A percentile compares a stretch with the other conserved stretches of the same genome.
Conservation (phyloP, 2,329 filamentous ascomycete species). For the Lachnellula hyalina region DNA sequence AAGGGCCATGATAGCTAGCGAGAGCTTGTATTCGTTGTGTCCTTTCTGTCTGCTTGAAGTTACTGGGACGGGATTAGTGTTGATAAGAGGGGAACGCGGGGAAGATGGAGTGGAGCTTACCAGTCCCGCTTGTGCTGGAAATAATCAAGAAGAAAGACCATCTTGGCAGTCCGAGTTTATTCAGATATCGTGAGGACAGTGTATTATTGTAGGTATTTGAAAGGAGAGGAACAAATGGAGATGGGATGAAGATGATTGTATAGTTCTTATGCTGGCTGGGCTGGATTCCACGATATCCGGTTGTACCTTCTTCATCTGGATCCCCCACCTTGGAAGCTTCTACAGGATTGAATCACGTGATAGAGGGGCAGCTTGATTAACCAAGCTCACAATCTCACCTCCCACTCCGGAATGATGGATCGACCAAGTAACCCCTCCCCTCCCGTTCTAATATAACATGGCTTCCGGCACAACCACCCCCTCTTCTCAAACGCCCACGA, state of each 20-base stretch:
- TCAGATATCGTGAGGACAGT: neutral
- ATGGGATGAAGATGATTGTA: neutral
- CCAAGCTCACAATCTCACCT: neutral
- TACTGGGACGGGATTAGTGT: conserved; percentile 45
- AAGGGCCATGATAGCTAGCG: conserved; percentile 57
- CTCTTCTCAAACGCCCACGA: neutral
- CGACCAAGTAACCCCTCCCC: neutral
- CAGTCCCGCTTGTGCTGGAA: conserved; percentile 31
- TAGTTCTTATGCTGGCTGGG: conserved; percentile 4
- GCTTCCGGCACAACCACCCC: neutral
- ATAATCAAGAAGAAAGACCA: conserved; percentile 31
- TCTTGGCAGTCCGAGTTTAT: conserved; percentile 12
- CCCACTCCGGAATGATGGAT: neutral
- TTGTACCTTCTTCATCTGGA: conserved; percentile 17
- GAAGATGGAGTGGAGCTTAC: conserved; percentile 16
- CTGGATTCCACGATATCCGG: conserved; percentile 10
- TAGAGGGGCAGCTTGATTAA: neutral
- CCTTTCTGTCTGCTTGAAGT: conserved; percentile 75
- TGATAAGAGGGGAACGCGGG: neutral
- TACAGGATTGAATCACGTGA: neutral
- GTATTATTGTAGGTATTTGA: neutral
- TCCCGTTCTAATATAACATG: neutral
- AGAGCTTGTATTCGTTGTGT: conserved; percentile 63
- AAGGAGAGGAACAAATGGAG: neutral
- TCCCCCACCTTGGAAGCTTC: neutral